Evolutionary conservation across 1,139 yeast genomes (phyloP).

Genomic region (Scheffersomyces stambukii): DNA sequence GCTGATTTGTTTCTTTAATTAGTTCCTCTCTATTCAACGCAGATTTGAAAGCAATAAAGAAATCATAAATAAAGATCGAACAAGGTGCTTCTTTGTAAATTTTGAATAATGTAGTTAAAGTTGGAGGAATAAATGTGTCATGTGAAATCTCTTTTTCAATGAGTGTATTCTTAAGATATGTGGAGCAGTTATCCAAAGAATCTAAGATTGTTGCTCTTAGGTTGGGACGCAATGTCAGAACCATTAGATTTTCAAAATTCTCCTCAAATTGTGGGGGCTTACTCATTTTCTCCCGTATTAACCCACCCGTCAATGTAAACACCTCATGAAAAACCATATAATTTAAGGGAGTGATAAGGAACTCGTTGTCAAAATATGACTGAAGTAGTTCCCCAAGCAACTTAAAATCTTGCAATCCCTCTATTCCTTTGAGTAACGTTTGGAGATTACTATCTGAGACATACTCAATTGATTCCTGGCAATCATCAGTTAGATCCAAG

Average conservation of each 20-base stretch:
- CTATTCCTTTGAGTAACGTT: conserved; percentile 6
- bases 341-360: conserved; percentile 19
- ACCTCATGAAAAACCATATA: conserved; percentile 34
- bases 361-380: conserved; percentile 14
- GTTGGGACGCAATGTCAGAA: conserved; percentile 36
- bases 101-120: conserved; percentile 55
- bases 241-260: conserved; percentile 36
- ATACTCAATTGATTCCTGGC: conserved; percentile 6
- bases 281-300: conserved; percentile 12
- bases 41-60: conserved; percentile 65
- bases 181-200: conserved; percentile 27
- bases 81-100: conserved; percentile 80
- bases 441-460: conserved; percentile 7
- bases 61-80: conserved; percentile 70
- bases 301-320: conserved; percentile 35
- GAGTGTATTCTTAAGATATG: conserved; percentile 24
- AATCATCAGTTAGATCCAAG: conserved; percentile 7
- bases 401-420: conserved; percentile 5
- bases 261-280: conserved; percentile 26
- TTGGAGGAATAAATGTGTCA: conserved; percentile 39
- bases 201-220: conserved; percentile 29
- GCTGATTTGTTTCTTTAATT: conserved; percentile 3
- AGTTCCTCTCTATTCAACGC: conserved; percentile 37
- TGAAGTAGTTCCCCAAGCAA: conserved; percentile 5
- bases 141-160: conserved; percentile 9